These are phyloP conservation scores for Kwoniella botswanensis DNA, from an alignment of 768 basidiomycete species.

Conservation along the genomic window DNA sequence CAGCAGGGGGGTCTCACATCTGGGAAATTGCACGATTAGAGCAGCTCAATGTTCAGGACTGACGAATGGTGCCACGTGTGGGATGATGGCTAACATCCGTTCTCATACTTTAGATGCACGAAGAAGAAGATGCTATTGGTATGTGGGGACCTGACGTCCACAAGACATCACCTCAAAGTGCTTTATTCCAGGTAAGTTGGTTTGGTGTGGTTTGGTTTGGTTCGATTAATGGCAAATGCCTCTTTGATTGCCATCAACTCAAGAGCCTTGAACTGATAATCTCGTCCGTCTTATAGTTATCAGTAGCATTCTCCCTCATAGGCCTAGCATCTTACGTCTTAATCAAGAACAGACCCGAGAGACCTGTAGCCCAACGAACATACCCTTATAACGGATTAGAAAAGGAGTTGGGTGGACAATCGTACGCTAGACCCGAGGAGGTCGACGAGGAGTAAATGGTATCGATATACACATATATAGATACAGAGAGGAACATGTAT, in stretches of 20 bases:
- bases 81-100: neutral
- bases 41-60: no score
- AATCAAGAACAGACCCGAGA: constrained; percentile 40
- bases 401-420: constrained; percentile 53
- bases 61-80: no score
- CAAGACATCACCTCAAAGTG: constrained; percentile 52
- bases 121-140: constrained; percentile 59
- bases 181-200: constrained; percentile 50
- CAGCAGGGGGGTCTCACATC: neutral
- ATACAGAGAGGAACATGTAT: neutral
- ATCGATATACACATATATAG: neutral
- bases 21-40: neutral
- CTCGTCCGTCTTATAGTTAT: constrained; percentile 31
- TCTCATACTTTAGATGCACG: constrained; percentile 54
- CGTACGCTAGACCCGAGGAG: constrained; percentile 37
- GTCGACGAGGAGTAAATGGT: constrained; percentile 41
- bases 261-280: no score
- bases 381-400: constrained; percentile 58
- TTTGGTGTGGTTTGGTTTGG: neutral
- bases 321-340: constrained; percentile 52
- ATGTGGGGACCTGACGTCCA: constrained; percentile 61
- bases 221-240: no score
- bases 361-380: constrained; percentile 46
- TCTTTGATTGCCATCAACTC: neutral
- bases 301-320: constrained; percentile 51